Evolutionary conservation across 441 rosid species (phyloP).

Genomic region (Dalechampia spathulata): DNA sequence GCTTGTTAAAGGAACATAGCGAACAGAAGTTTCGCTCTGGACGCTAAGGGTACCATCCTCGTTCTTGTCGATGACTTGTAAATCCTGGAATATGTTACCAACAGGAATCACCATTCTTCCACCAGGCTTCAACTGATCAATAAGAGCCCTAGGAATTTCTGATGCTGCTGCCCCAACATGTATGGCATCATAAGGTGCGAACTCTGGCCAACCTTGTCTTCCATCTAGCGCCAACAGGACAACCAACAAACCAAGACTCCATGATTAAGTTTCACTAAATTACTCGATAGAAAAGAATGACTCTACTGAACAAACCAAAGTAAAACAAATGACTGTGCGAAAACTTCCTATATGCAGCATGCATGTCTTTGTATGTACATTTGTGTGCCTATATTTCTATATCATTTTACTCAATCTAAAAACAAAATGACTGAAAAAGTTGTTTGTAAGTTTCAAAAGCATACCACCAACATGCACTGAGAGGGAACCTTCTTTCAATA

Average conservation of each 20-base stretch:
- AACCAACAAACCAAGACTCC: neutral
- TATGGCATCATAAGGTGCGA: constrained; percentile 84
- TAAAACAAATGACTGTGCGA: no score
- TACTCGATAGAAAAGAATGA: no score
- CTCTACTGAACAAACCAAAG: no score
- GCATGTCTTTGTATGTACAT: no score
- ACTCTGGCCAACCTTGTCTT: constrained; percentile 80
- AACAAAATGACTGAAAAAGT: no score
- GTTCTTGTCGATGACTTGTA: constrained; percentile 68
- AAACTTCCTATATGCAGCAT: no score
- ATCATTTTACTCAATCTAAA: no score
- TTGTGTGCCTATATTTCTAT: no score
- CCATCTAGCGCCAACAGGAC: constrained; percentile 48
- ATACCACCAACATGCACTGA: constrained; percentile 76
- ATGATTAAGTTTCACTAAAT: neutral
- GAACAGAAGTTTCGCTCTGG: constrained; percentile 61
- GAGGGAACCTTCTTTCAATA: constrained; percentile 62
- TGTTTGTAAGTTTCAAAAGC: constrained; percentile 7
- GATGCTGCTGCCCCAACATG: constrained; percentile 96
- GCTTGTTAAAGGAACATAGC: constrained; percentile 87
- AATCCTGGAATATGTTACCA: constrained; percentile 66
- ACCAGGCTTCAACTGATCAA: constrained; percentile 87
- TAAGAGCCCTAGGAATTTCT: constrained; percentile 67
- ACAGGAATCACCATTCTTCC: constrained; percentile 95
- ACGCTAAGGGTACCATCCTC: constrained; percentile 59